Evolutionary conservation across 768 basidiomycete species (phyloP).

Genomic region (Tubosaeta sp.): DNA sequence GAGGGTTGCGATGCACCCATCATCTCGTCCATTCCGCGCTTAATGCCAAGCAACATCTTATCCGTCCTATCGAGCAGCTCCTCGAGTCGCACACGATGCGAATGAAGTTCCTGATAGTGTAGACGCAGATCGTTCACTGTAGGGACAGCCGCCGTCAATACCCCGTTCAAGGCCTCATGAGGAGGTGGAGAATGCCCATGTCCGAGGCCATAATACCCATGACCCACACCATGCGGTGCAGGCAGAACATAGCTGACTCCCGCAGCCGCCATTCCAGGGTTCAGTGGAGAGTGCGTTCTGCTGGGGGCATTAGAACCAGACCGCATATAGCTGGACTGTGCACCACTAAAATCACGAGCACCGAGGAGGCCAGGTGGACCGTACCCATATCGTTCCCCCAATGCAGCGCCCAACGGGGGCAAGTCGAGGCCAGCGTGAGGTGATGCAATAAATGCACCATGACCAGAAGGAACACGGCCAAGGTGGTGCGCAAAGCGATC

Average conservation of each 20-base stretch:
- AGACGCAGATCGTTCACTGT: constrained; percentile 61
- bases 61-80: constrained; percentile 77
- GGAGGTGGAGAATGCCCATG: constrained; percentile 34
- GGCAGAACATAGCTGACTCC: constrained; percentile 41
- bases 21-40: constrained; percentile 76
- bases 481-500: constrained; percentile 34
- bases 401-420: constrained; percentile 50
- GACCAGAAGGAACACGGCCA: constrained; percentile 32
- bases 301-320: constrained; percentile 65
- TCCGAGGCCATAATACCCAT: constrained; percentile 37
- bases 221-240: constrained; percentile 33
- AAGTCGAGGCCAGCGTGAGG: constrained; percentile 54
- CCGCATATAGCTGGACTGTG: constrained; percentile 56
- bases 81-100: constrained; percentile 61
- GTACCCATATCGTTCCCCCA: constrained; percentile 37
- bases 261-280: constrained; percentile 38
- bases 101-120: constrained; percentile 62
- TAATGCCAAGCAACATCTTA: constrained; percentile 63
- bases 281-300: constrained; percentile 67
- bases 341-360: constrained; percentile 33
- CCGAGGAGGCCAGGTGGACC: constrained; percentile 31
- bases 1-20: constrained; percentile 33
- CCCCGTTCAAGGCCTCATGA: constrained; percentile 30
- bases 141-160: constrained; percentile 31
- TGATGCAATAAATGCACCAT: constrained; percentile 33